Percentiles rank a stretch among this genome's conserved stretches.
Evolutionary conservation across 257 asterid genomes (phyloP).

Genomic region (Ocimum tenuiflorum): DNA sequence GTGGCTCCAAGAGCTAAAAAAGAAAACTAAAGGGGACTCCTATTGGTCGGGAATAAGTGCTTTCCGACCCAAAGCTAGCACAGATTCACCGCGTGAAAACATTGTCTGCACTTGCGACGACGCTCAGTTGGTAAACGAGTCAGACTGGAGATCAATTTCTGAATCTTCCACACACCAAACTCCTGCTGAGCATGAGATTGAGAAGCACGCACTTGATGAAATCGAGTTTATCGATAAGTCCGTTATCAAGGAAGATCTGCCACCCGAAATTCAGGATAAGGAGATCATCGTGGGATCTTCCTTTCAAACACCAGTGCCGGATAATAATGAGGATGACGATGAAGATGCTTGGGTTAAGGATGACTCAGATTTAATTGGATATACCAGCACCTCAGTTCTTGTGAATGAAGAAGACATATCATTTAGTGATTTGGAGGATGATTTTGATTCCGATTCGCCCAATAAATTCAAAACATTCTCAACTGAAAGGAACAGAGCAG

Average conservation of each 20-base stretch:
- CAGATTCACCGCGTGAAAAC: constrained; percentile 39
- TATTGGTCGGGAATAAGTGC: constrained; percentile 46
- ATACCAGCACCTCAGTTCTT: constrained; percentile 27
- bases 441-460: constrained; percentile 50
- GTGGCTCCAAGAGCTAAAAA: constrained; percentile 94
- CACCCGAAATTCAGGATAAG: constrained; percentile 36
- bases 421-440: constrained; percentile 95
- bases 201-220: constrained; percentile 43
- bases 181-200: constrained; percentile 35
- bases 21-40: constrained; percentile 52
- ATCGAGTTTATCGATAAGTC: constrained; percentile 52
- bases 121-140: constrained; percentile 23
- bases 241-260: constrained; percentile 49
- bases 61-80: constrained; percentile 36
- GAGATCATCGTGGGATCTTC: constrained; percentile 41
- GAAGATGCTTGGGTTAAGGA: constrained; percentile 79
- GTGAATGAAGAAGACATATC: constrained; percentile 84
- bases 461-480: constrained; percentile 29
- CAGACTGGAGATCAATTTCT: constrained; percentile 27
- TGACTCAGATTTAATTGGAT: constrained; percentile 61
- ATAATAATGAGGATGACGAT: constrained; percentile 49
- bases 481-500: constrained; percentile 27
- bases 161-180: constrained; percentile 32
- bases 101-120: constrained; percentile 37
- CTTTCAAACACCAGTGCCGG: constrained; percentile 28